Evolutionary conservation across 768 basidiomycete genomes (phyloP), one percentile per base, ranked within the genome.

Genomic region (Butyriboletus loyo): DNA sequence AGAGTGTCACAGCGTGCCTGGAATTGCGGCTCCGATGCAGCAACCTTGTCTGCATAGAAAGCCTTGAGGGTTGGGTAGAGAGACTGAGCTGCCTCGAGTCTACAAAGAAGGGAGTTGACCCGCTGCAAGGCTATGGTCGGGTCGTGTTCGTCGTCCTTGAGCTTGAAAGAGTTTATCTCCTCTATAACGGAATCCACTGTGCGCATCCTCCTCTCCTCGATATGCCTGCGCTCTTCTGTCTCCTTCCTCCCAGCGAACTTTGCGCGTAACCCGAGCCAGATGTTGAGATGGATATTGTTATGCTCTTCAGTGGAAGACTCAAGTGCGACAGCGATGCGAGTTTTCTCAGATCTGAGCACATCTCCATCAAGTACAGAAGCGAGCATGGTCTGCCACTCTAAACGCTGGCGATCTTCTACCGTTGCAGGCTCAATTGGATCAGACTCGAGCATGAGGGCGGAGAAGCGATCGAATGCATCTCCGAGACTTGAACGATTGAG

Each of bases 331-430:
- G 89, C 88, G 54, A 98, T 94, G 51, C 97, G 84, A 24, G 89
- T 89, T 72, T 93, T 97, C 73, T 98, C 97, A 1, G 92, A 89
- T 67, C 88, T 92, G 57, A 99, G 82, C 11, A 99, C 93, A 62
- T 98, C 95, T 10, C 97, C 95, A 28, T 84, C 83, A 41, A 99
- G 78, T 24, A 98, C 96, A 28, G 94, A 96, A 13, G 91, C 83
- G 30, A 98, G 82, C 85, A 98, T 88, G 17, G 87, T 87, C 70
- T 95, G 93, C 97, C 97, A 98, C 70, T 97, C 94, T 43, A 95
- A 70, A 25, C 95, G 78, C 61, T 93, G 89, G 55, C 82, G 78
- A 64, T 92, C 88, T 61, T 89, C 83, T 48, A 78, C 75, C 2
- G 88, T 86, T 37, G 83, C 80, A 24, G 87, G 85, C 52, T 85